Percentiles rank a stretch among this genome's conserved stretches.
These are phyloP conservation scores for Ophiocordyceps sinensis DNA, from an alignment of 2,329 filamentous ascomycete species.

Conservation along the genomic window DNA sequence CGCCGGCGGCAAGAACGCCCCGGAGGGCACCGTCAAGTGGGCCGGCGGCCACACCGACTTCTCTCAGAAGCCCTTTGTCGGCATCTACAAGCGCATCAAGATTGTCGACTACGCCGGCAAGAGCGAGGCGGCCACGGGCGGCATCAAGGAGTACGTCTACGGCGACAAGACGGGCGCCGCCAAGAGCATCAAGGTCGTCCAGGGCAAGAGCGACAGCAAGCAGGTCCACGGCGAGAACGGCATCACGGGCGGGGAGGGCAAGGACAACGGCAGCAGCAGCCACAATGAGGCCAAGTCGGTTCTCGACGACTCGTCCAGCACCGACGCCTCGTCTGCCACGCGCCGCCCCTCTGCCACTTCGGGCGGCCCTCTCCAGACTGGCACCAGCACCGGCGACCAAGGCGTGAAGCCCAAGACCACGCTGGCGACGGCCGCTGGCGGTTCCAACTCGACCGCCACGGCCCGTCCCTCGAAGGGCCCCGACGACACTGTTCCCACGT, in stretches of 20 bases:
- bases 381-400: too few relatives aligned
- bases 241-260: neutral
- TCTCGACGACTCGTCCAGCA: neutral
- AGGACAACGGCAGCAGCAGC: neutral
- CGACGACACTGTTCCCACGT: slow-evolving; percentile 1
- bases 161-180: slow-evolving; percentile 32
- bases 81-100: slow-evolving; percentile 41
- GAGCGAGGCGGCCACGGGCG: slow-evolving; percentile 19
- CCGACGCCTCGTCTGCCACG: slow-evolving; percentile 1
- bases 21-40: slow-evolving; percentile 55
- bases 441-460: slow-evolving; percentile 5
- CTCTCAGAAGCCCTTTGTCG: slow-evolving; percentile 34
- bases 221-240: neutral
- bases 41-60: slow-evolving; percentile 47
- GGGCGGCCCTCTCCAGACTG: slow-evolving; percentile 2
- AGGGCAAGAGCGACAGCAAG: slow-evolving; percentile 14
- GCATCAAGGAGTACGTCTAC: slow-evolving; percentile 38
- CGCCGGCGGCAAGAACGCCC: slow-evolving; percentile 40
- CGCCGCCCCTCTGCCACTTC: slow-evolving; percentile 2
- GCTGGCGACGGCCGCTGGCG: slow-evolving; percentile 6
- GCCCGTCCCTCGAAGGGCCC: slow-evolving; percentile 1
- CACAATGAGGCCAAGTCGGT: neutral
- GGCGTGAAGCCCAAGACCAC: slow-evolving; percentile 6
- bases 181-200: slow-evolving; percentile 35
- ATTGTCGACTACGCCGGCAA: slow-evolving; percentile 41